phyloP scores from a whole-genome alignment of 108 stramenopile species.

The Schizochytrium sp. region DNA sequence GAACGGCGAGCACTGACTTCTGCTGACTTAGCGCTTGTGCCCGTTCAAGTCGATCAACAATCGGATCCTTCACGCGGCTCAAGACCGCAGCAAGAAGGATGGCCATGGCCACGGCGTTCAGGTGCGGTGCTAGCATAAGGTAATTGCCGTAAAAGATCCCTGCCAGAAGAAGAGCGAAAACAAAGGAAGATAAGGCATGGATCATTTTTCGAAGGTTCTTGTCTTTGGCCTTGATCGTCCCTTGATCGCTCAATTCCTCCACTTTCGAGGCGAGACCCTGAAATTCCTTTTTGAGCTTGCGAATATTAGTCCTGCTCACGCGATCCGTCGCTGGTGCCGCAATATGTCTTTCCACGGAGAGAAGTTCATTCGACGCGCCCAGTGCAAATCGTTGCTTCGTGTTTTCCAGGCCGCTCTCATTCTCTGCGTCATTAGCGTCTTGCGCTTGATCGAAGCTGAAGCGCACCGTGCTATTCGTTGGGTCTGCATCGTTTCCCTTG shows the following conservation, averaged over 20 bases:
- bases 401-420: too few relatives aligned
- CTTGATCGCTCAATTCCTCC: neutral
- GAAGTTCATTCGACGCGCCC: too few relatives aligned
- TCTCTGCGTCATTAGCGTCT: too few relatives aligned
- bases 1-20: neutral
- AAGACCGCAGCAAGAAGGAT: neutral
- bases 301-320: neutral
- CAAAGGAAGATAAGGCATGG: neutral
- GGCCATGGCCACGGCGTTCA: neutral
- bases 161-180: neutral
- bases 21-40: neutral
- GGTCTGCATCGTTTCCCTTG: too few relatives aligned
- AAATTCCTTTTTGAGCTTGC: neutral
- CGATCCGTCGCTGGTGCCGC: neutral
- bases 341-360: too few relatives aligned
- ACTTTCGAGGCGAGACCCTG: neutral
- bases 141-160: neutral
- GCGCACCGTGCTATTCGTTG: too few relatives aligned
- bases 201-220: neutral
- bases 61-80: neutral
- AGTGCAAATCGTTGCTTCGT: too few relatives aligned
- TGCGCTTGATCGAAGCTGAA: too few relatives aligned
- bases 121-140: neutral
- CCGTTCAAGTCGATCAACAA: neutral
- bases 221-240: neutral